Evolutionary conservation across 202 grass and related monocot genomes (phyloP).

Genomic region (Schoenoplectus tabernaemontani): DNA sequence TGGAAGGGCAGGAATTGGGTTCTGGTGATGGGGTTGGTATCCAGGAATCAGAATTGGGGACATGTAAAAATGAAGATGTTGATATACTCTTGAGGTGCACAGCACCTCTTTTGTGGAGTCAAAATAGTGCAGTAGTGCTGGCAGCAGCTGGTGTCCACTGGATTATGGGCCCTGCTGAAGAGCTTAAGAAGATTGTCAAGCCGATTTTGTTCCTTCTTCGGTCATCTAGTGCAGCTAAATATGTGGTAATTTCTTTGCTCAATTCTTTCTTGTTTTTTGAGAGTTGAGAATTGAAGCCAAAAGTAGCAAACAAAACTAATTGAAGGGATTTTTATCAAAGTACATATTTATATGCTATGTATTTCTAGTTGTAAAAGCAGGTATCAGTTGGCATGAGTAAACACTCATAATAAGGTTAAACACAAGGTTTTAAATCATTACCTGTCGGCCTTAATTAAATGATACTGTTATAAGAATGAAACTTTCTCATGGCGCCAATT

Average conservation of each 20-base stretch:
- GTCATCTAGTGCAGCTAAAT: constrained; percentile 67
- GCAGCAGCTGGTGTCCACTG: constrained; percentile 82
- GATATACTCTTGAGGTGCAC: constrained; percentile 65
- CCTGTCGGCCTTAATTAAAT: not conserved
- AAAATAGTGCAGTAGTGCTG: constrained; percentile 78
- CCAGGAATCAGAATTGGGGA: constrained; percentile 28
- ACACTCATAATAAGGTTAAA: not conserved
- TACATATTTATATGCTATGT: not conserved
- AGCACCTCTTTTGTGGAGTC: constrained; percentile 80
- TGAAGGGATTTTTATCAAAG: not conserved
- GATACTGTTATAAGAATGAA: not conserved
- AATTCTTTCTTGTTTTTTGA: not conserved
- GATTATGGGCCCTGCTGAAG: constrained; percentile 60
- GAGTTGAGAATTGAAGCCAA: not conserved
- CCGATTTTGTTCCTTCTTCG: constrained; percentile 73
- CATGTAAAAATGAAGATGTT: constrained; percentile 58
- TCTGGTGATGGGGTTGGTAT: constrained; percentile 24
- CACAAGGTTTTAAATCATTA: not conserved
- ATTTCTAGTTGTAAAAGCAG: not conserved
- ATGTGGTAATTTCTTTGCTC: constrained; percentile 50
- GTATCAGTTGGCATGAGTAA: not conserved
- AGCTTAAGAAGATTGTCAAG: constrained; percentile 55
- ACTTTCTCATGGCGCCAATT: not conserved
- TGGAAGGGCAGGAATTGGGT: constrained; percentile 34
- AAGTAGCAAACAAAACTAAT: not conserved